A percentile compares a stretch with the other conserved stretches of the same genome.
Conservation (phyloP, 805 yeast genomes). For the Metschnikowia rubicola region DNA sequence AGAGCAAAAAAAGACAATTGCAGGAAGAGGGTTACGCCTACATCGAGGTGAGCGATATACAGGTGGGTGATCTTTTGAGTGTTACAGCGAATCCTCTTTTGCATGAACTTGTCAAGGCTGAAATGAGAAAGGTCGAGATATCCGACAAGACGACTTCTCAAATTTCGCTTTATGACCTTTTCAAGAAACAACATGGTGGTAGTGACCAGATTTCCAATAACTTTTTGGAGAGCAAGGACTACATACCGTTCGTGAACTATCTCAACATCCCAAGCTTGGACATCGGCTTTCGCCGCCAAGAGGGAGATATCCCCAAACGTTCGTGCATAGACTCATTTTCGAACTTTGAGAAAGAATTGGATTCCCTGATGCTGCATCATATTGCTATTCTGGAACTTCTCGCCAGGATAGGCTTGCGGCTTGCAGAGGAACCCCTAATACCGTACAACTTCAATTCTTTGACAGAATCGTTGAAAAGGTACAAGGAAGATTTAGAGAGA, state of each 20-base stretch:
- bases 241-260: constrained; percentile 60
- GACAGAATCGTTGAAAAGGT: constrained; percentile 41
- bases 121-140: constrained; percentile 29
- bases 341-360: constrained; percentile 49
- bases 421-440: constrained; percentile 73
- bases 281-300: constrained; percentile 43
- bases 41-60: constrained; percentile 68
- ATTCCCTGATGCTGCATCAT: constrained; percentile 55
- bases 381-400: constrained; percentile 53
- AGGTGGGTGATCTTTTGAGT: constrained; percentile 50
- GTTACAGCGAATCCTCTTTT: constrained; percentile 66
- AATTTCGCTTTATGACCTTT: constrained; percentile 26
- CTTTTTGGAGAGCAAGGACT: constrained; percentile 52
- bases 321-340: constrained; percentile 67
- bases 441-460: constrained; percentile 59
- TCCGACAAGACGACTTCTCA: constrained; percentile 3
- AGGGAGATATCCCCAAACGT: constrained; percentile 37
- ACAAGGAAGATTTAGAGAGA: constrained; percentile 45
- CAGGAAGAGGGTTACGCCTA: constrained; percentile 62
- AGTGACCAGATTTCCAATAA: constrained; percentile 28
- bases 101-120: constrained; percentile 43
- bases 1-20: constrained; percentile 50
- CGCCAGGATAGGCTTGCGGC: constrained; percentile 48
- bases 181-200: constrained; percentile 22
- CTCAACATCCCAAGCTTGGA: constrained; percentile 71